Evolutionary conservation across 495 filamentous ascomycete genomes (phyloP), one percentile per base, ranked within the genome.

Genomic region (Pyrenopolyporus hunteri): DNA sequence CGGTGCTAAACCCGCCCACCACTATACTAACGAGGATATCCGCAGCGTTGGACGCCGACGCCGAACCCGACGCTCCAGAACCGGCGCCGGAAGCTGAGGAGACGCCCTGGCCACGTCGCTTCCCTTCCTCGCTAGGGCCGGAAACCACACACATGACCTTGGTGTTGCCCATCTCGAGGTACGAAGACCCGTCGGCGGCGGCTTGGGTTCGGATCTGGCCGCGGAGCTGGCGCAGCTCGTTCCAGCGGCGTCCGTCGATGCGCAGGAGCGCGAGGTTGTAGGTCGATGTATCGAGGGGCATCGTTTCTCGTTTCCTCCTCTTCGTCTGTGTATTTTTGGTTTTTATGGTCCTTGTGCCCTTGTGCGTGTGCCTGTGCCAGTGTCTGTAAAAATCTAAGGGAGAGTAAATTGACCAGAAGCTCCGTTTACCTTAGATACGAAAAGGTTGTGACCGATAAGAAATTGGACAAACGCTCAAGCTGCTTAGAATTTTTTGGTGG

Each of bases 171-270:
- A 96, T 94, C 67, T 94, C 89, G 17, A 98, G 81, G 74, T 96
- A 97, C 46, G 85, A 87, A 19, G 88, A 92, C 8, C 94, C 94
- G 48, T 97, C 94, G 25, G 93, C 91, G 52, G 92, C 85, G 20
- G 92, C 85, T 75, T 96, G 93, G 16, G 91, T 97, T 35, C 87
- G 89, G 71, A 98, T 91, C 75, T 95, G 90, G 31, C 89, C 93
- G 75, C 88, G 85, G 37, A 98, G 80, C 25, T 90, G 87, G 22
- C 94, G 91, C 35, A 98, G 86, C 74, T 99, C 94, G 77, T 99
- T 99, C 95, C 95, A 99, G 40, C 94, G 86, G 7, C 94, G 90
- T 56, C 94, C 93, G 74, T 97, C 93, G 64, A 95, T 89, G 70
- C 92, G 92, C 58, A 97, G 87, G 64, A 88, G 85, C 46, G 91